A percentile compares a stretch with the other conserved stretches of the same genome.
These are phyloP conservation scores for Arthrobotrys sphaeroides DNA, from an alignment of 2,329 filamentous ascomycete species.

Conservation along the genomic window DNA sequence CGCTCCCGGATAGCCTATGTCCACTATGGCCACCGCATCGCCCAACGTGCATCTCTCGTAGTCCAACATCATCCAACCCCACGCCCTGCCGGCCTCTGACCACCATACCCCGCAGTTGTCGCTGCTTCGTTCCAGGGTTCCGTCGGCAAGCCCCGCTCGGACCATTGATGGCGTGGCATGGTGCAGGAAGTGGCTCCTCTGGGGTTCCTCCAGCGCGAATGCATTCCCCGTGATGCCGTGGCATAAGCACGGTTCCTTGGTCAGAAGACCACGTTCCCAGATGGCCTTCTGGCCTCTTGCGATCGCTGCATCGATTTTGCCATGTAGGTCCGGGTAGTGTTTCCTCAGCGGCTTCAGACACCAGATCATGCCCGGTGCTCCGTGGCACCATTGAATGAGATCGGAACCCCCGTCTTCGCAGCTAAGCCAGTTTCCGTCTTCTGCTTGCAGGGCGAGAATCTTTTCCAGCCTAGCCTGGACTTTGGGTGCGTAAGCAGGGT, in stretches of 20 bases:
- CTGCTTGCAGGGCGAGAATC: constrained; percentile 70
- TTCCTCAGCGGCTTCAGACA: constrained; percentile 68
- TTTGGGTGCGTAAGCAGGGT: constrained; percentile 66
- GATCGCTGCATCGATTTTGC: constrained; percentile 67
- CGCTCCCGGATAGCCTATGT: constrained; percentile 47
- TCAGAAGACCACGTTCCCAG: constrained; percentile 69
- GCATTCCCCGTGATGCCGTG: constrained; percentile 74
- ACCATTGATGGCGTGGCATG: constrained; percentile 69
- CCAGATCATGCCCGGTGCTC: constrained; percentile 71
- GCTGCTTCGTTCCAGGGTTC: constrained; percentile 66
- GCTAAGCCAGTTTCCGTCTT: constrained; percentile 72
- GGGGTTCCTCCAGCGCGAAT: constrained; percentile 62
- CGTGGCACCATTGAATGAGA: constrained; percentile 74
- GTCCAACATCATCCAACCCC: constrained; percentile 63
- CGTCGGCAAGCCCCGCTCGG: constrained; percentile 66
- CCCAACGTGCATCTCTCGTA: constrained; percentile 35
- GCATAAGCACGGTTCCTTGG: constrained; percentile 73
- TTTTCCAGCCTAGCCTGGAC: constrained; percentile 67
- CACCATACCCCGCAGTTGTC: constrained; percentile 66
- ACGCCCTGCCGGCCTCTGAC: constrained; percentile 65
- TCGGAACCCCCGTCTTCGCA: constrained; percentile 64
- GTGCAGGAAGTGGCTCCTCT: constrained; percentile 68
- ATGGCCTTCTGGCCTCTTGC: constrained; percentile 66
- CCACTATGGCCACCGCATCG: constrained; percentile 29
- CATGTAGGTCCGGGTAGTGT: constrained; percentile 68